Evolutionary conservation across 176 grass and related monocot genomes (phyloP), one percentile per base, ranked within the genome.

Genomic region (Oryza rufipogon): DNA sequence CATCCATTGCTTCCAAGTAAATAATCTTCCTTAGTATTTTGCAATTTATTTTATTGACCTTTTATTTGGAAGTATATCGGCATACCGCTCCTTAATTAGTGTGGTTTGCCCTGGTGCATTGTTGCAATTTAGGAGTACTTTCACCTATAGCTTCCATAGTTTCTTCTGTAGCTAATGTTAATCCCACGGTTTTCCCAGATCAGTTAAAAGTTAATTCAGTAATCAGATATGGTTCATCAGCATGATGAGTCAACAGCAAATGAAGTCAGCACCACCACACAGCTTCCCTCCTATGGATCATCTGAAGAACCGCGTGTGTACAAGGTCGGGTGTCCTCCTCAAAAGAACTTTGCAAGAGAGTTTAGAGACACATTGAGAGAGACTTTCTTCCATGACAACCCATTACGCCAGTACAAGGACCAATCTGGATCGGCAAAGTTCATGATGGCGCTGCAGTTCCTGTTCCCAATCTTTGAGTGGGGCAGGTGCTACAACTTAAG

Each of bases 401-500:
- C 89, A 26, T 74, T 98, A 70, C 70, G 66, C 41, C 87, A 76
- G 44, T 95, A 92, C 81, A 98, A 93, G 89, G 80, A 90, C 56
- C 77, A 94, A 74, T 65, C 96, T 6, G 71, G 25, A 71, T 88
- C 81, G 0, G 83, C 42, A 32, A 93, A 90, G 81, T 51, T 98
- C 20, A 79, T 73, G 71, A 64, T 95, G 69, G 74, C 87, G 11
- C 68, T 98, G 46, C 83, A 92, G 52, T 94, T 90, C 89, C 63
- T 98, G 63, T 98, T 98, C 51, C 96, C 96, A 58, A 69, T 95
- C 42, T 77, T 98, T 68, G 91, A 90, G 34, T 98, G 96, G 96
- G 83, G 85, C 45, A 93, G 74, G 48, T 39, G 84, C 77, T 98
- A 98, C 52, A 89, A 87, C 66, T 68, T 98, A 9, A 81, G 23